Conservation (phyloP, 2,329 filamentous ascomycete species). For the Cercospora nicotianae region DNA sequence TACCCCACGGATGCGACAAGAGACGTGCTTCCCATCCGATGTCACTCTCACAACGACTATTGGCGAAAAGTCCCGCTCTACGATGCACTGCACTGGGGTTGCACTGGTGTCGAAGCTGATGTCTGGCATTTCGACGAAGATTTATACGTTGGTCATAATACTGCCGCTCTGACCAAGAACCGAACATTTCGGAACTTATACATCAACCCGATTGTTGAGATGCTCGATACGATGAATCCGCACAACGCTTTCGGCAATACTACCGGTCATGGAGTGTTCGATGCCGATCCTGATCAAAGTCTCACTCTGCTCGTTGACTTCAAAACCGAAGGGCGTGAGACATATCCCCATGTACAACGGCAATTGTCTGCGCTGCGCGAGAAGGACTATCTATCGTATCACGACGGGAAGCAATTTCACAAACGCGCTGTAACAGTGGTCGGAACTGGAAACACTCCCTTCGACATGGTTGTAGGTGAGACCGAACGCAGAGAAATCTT, state of each 20-base stretch:
- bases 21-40: constrained; percentile 55
- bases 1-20: constrained; percentile 45
- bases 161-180: constrained; percentile 53
- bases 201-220: constrained; percentile 60
- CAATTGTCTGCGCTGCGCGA: constrained; percentile 61
- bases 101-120: constrained; percentile 67
- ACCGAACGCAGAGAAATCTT: constrained; percentile 56
- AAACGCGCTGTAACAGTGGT: constrained; percentile 66
- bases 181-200: constrained; percentile 65
- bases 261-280: constrained; percentile 53
- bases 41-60: constrained; percentile 72
- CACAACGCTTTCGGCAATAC: constrained; percentile 49
- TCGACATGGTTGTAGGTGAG: constrained; percentile 56
- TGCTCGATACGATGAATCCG: constrained; percentile 58
- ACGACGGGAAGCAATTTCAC: constrained; percentile 53
- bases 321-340: constrained; percentile 58
- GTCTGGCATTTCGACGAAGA: constrained; percentile 62
- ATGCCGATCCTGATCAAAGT: constrained; percentile 42
- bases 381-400: constrained; percentile 53
- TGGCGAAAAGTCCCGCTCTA: constrained; percentile 64
- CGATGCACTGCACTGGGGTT: constrained; percentile 60
- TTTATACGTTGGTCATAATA: constrained; percentile 65
- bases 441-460: constrained; percentile 64
- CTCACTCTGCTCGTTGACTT: constrained; percentile 68
- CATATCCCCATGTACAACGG: constrained; percentile 54